Evolutionary conservation across 2,329 filamentous ascomycete species (phyloP).

Genomic region (Monosporascus sp.): DNA sequence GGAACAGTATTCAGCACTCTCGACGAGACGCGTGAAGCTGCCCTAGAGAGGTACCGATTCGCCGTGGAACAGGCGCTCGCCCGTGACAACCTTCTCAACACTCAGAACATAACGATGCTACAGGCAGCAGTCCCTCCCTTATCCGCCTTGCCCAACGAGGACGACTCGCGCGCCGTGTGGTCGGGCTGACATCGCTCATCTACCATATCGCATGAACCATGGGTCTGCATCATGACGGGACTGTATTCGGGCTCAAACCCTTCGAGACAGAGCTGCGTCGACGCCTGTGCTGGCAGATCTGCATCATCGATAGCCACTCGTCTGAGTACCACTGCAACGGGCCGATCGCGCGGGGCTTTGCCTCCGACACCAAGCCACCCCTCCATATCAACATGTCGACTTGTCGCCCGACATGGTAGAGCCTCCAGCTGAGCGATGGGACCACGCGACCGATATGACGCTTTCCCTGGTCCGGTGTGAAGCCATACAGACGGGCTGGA

Average conservation of each 20-base stretch:
- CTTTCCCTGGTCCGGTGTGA: conserved; percentile 34
- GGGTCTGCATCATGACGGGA: conserved; percentile 47
- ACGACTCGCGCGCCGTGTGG: conserved; percentile 33
- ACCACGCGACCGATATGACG: conserved; percentile 42
- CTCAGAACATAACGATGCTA: conserved; percentile 55
- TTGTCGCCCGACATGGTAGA: conserved; percentile 39
- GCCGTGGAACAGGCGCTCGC: conserved; percentile 59
- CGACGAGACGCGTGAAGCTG: conserved; percentile 43
- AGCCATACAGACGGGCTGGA: conserved; percentile 33
- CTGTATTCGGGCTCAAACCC: conserved; percentile 37
- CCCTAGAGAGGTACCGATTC: conserved; percentile 54
- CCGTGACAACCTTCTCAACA: conserved; percentile 56
- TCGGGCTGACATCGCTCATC: conserved; percentile 28
- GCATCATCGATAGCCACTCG: conserved; percentile 40
- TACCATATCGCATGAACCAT: conserved; percentile 31
- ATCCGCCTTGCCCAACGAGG: conserved; percentile 42
- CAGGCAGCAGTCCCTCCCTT: conserved; percentile 60
- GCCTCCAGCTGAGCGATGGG: conserved; percentile 32
- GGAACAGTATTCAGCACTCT: conserved; percentile 41
- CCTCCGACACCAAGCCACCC: conserved; percentile 42
- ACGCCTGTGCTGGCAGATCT: conserved; percentile 46
- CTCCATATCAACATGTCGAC: conserved; percentile 47
- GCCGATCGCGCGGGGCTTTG: conserved; percentile 34
- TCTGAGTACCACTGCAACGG: conserved; percentile 46
- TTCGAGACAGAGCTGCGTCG: conserved; percentile 49